These are phyloP conservation scores for Ophiognomonia clavigignenti-juglandacearum DNA, from an alignment of 2,329 filamentous ascomycete species.

Conservation along the genomic window DNA sequence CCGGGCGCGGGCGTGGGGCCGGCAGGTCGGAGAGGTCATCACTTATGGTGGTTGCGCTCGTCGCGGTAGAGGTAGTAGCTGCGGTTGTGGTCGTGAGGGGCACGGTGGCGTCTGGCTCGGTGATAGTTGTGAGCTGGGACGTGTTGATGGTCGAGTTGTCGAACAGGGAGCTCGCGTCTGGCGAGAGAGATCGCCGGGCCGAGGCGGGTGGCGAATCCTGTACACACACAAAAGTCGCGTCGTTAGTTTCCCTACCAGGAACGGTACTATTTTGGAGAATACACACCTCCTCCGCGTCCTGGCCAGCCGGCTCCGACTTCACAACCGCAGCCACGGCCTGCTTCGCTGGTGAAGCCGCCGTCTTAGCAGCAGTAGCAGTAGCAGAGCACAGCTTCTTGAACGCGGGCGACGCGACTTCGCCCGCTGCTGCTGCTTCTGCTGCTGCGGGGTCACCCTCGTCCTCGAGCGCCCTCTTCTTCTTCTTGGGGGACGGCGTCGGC, in stretches of 20 bases:
- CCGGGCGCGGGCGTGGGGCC: slow-evolving; percentile 19
- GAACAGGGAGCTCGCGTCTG: slow-evolving; percentile 45
- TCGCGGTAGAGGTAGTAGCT: slow-evolving; percentile 18
- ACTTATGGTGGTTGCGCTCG: slow-evolving; percentile 22
- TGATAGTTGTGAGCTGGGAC: slow-evolving; percentile 44
- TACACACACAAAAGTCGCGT: not conserved
- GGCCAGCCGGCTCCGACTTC: not conserved
- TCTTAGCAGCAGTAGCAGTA: slow-evolving; percentile 2
- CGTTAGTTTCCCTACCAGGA: not conserved
- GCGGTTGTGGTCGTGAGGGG: slow-evolving; percentile 16
- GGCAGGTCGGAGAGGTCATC: not conserved
- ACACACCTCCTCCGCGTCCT: slow-evolving; percentile 8
- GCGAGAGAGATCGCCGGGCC: slow-evolving; percentile 26
- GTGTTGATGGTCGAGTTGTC: slow-evolving; percentile 42
- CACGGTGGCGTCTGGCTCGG: slow-evolving; percentile 39
- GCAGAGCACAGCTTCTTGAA: slow-evolving; percentile 21
- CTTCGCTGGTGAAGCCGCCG: too few relatives aligned
- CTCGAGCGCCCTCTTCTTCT: slow-evolving; percentile 14
- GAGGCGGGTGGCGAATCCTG: slow-evolving; percentile 11
- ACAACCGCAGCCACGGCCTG: not conserved
- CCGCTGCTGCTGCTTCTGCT: too few relatives aligned
- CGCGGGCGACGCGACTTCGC: not conserved
- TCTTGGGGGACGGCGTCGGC: too few relatives aligned
- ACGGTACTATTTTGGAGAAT: not conserved
- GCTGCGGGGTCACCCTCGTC: not conserved